These are phyloP conservation scores for sunflower (Helianthus annuus) DNA, from an alignment of 129 eudicot species.

Conservation along the genomic window HanXRQr2.0-SUNRISE NC_035435.2:96256368-96256867, in stretches of 20 bases:
- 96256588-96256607: not conserved
- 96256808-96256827: not conserved
- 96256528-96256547: slow-evolving; percentile 19
- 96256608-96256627: not conserved
- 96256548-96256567: slow-evolving; percentile 21
- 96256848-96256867: not conserved
- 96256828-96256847: not conserved
- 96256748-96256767: not conserved
- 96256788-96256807: not conserved
- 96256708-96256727: no score
- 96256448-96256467: not conserved
- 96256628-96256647: slow-evolving; percentile 18
- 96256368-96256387: slow-evolving; percentile 16
- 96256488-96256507: slow-evolving; percentile 18
- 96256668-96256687: slow-evolving; percentile 4
- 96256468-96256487: not conserved
- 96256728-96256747: not conserved
- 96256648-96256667: slow-evolving; percentile 1
- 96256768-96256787: not conserved
- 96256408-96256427: not conserved
- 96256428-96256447: not conserved
- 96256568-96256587: not conserved
- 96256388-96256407: not conserved
- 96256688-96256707: not conserved
- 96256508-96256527: not conserved